Conservation (phyloP, 1,139 yeast genomes). For the Suhomyces terraborum region DNA sequence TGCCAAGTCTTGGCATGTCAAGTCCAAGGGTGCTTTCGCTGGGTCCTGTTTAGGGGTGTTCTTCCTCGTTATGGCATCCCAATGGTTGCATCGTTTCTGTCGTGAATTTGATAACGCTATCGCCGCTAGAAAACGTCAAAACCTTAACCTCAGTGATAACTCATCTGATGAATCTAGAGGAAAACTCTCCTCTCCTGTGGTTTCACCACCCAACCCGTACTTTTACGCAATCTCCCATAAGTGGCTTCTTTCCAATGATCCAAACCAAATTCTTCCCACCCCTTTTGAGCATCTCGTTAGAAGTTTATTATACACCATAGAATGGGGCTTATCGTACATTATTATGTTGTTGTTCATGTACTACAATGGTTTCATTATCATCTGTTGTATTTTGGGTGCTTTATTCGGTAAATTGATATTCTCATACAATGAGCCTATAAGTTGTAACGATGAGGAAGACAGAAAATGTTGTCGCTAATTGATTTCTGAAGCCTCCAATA, state of each 20-base stretch:
- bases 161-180: slow-evolving; percentile 9
- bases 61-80: slow-evolving; percentile 55
- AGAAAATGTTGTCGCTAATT: slow-evolving; percentile 21
- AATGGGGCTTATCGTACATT: slow-evolving; percentile 64
- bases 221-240: slow-evolving; percentile 39
- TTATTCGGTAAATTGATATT: slow-evolving; percentile 57
- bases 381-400: slow-evolving; percentile 64
- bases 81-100: slow-evolving; percentile 57
- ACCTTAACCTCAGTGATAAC: not conserved
- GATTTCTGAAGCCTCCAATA: no score
- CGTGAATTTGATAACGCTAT: slow-evolving; percentile 56
- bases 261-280: slow-evolving; percentile 33
- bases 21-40: slow-evolving; percentile 62
- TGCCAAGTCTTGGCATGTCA: slow-evolving; percentile 65
- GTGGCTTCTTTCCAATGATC: slow-evolving; percentile 33
- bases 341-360: slow-evolving; percentile 75
- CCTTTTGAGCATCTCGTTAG: slow-evolving; percentile 53
- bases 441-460: slow-evolving; percentile 26
- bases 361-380: slow-evolving; percentile 68
- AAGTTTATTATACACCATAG: slow-evolving; percentile 51
- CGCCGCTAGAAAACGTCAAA: slow-evolving; percentile 19
- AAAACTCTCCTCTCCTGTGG: not conserved
- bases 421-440: slow-evolving; percentile 44
- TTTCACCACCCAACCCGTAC: slow-evolving; percentile 13
- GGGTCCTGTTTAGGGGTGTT: slow-evolving; percentile 71